phyloP scores from a whole-genome alignment of 1,284 basidiomycete genomes.

The Cutaneotrichosporon sp. region DNA sequence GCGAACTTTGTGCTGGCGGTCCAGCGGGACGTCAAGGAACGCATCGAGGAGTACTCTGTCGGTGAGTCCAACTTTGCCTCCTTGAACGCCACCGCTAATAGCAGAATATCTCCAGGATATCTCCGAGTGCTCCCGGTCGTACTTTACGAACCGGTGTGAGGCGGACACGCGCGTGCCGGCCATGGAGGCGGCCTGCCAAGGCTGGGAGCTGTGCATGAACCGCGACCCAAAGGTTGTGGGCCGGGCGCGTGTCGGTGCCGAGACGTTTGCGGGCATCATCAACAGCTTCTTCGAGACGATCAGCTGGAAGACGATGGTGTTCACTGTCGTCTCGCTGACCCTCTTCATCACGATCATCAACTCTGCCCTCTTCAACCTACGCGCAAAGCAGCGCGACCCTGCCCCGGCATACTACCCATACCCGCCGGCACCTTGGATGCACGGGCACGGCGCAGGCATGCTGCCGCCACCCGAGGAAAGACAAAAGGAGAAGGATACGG shows the following conservation, averaged over 20 bases:
- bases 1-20: conserved; percentile 85
- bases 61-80: conserved; percentile 57
- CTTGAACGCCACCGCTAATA: conserved; percentile 15
- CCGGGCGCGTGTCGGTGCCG: conserved; percentile 83
- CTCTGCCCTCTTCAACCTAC: conserved; percentile 62
- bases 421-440: conserved; percentile 9
- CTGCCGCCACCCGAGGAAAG: background rate
- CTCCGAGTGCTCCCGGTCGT: conserved; percentile 72
- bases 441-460: background rate
- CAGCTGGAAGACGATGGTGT: conserved; percentile 93
- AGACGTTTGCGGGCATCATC: conserved; percentile 92
- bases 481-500: background rate
- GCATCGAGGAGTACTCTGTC: conserved; percentile 83
- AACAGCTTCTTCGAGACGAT: conserved; percentile 96
- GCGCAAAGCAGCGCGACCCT: conserved; percentile 45
- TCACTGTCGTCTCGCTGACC: conserved; percentile 72
- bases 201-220: conserved; percentile 95
- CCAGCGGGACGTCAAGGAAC: conserved; percentile 82
- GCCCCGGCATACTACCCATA: conserved; percentile 17
- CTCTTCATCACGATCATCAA: conserved; percentile 82
- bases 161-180: conserved; percentile 68
- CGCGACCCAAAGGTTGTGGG: conserved; percentile 87
- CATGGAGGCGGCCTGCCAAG: conserved; percentile 75
- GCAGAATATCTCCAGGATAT: conserved; percentile 87
- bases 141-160: conserved; percentile 79